Percentiles rank a stretch among this genome's conserved stretches.
Conservation (phyloP, 257 asterid species). For the Penstemon newberryi region DNA sequence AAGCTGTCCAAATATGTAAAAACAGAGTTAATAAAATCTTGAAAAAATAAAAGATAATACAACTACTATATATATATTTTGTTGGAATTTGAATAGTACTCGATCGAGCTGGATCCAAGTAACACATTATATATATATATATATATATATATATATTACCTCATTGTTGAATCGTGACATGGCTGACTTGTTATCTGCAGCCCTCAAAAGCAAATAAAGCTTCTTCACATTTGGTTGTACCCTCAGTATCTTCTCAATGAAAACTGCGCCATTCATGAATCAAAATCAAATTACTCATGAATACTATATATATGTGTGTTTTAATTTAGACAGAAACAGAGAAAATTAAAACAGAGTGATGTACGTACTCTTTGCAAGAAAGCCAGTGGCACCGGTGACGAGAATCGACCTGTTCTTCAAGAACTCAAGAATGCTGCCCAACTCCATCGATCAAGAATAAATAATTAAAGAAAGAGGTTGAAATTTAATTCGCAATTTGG, state of each 20-base stretch:
- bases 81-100: no score
- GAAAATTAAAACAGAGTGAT: not conserved
- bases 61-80: no score
- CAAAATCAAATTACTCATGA: not conserved
- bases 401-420: conserved; percentile 32
- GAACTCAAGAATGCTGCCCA: conserved; percentile 31
- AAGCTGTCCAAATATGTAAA: conserved; percentile 29
- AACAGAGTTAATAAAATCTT: not conserved
- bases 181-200: conserved; percentile 48
- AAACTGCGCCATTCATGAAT: conserved; percentile 43
- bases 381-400: conserved; percentile 41
- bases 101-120: no score
- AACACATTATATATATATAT: no score
- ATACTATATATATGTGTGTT: not conserved
- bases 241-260: conserved; percentile 57
- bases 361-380: conserved; percentile 27
- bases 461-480: not conserved
- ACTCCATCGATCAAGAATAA: conserved; percentile 27
- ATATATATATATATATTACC: conserved; percentile 29
- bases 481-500: not conserved
- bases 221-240: conserved; percentile 70
- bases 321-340: not conserved
- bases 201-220: conserved; percentile 60
- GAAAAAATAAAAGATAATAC: not conserved
- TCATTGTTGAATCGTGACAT: conserved; percentile 53